A percentile compares a stretch with the other conserved stretches of the same genome.
Evolutionary conservation across 169 alveolate genomes (phyloP).

Genomic region (Eimeria zaria): DNA sequence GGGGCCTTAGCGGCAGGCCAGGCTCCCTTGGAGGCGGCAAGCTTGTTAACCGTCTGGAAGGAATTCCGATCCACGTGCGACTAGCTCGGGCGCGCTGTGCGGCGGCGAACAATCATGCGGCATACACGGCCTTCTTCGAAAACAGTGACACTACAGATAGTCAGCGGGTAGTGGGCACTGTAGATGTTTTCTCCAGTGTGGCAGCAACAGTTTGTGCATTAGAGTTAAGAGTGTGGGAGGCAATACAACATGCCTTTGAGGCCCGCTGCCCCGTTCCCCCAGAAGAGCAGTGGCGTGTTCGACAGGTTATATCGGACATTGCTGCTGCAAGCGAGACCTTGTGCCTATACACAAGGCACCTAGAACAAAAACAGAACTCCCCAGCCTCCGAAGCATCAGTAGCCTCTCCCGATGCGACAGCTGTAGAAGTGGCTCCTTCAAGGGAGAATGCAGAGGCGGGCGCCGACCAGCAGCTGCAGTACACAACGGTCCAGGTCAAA

Average conservation of each 20-base stretch:
- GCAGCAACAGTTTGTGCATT: slow-evolving; percentile 72
- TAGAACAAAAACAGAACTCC: not conserved
- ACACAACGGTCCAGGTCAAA: not conserved
- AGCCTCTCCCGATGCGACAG: not conserved
- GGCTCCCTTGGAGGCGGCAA: not conserved
- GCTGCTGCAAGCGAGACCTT: slow-evolving; percentile 68
- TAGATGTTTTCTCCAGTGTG: slow-evolving; percentile 34
- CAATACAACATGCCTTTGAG: slow-evolving; percentile 68
- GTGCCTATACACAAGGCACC: not conserved
- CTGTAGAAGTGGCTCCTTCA: not conserved
- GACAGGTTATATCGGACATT: slow-evolving; percentile 70
- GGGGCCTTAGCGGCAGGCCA: slow-evolving; percentile 48
- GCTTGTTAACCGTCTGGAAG: slow-evolving; percentile 2
- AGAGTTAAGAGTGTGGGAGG: slow-evolving; percentile 68
- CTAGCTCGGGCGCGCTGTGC: slow-evolving; percentile 72
- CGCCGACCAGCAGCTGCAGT: slow-evolving; percentile 1
- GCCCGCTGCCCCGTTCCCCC: slow-evolving; percentile 77
- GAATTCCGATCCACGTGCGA: slow-evolving; percentile 37
- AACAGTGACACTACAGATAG: not conserved
- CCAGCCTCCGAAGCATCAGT: not conserved
- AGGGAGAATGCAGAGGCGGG: not conserved
- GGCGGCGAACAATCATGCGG: slow-evolving; percentile 15
- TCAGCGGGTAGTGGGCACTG: slow-evolving; percentile 16
- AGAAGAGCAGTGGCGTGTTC: slow-evolving; percentile 77
- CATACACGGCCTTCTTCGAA: slow-evolving; percentile 44